These are phyloP conservation scores for Sporothrix protearum DNA, from an alignment of 2,329 filamentous ascomycete species.

Conservation along the genomic window DNA sequence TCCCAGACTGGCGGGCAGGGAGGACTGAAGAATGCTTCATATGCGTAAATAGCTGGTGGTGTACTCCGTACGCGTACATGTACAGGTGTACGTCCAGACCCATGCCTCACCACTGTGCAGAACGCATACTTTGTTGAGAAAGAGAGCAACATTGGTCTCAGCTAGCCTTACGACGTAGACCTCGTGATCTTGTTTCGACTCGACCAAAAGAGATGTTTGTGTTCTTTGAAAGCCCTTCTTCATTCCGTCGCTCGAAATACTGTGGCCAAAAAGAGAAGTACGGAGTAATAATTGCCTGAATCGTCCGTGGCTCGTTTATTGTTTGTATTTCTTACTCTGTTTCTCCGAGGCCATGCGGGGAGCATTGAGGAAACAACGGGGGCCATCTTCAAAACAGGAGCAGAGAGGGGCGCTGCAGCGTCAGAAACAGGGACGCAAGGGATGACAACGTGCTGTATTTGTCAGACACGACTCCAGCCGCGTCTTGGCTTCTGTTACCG, in stretches of 20 bases:
- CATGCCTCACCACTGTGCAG: no score
- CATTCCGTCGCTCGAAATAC: not conserved
- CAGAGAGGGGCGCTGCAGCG: not conserved
- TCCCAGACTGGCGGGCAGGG: constrained; percentile 8
- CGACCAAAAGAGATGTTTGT: not conserved
- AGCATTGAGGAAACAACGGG: not conserved
- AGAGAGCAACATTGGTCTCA: not conserved
- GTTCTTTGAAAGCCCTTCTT: not conserved
- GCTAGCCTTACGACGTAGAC: not conserved
- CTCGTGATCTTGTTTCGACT: not conserved
- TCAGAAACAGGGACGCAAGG: constrained; percentile 16
- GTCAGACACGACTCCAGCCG: not conserved
- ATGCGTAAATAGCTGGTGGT: not conserved
- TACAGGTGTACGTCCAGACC: not conserved
- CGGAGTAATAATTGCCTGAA: not conserved
- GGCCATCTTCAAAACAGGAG: not conserved
- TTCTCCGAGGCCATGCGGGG: not conserved
- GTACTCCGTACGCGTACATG: no score
- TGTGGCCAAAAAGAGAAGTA: constrained; percentile 12
- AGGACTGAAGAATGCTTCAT: not conserved
- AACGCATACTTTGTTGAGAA: no score
- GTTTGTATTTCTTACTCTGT: not conserved
- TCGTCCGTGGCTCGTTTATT: not conserved
- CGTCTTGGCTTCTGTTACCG: not conserved
- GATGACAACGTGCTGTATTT: constrained; percentile 14